Base-by-base conservation (phyloP, 371 early-diverging fungal genomes). In the Catenaria anguillulae region DNA sequence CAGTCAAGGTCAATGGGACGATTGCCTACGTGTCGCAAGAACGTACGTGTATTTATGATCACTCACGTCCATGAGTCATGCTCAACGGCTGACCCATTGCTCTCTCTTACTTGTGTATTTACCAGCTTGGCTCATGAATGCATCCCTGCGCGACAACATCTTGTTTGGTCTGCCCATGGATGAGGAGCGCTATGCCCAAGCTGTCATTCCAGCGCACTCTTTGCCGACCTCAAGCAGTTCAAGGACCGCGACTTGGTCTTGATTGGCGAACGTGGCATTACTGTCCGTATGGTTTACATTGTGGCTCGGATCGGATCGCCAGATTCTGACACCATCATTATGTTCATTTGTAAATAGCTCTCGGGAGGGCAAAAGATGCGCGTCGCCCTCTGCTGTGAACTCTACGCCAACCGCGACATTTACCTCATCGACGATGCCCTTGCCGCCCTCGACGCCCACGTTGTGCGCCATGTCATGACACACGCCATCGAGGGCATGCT, bases 251-350 rank as follows among this genome's bases (percentile, higher is more conserved):
- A 97, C 72, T 69, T 77, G 70, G 90, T 91, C 2, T 93, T 93
- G 71, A 94, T 97, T 71, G 97, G 95, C 48, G 95, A 93, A 69
- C 82, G 86, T 61, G 94, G 95, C 42, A 89, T 92, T 71, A 92
- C n/a, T n/a, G n/a, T n/a, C n/a, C n/a, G n/a, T n/a, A n/a, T n/a
- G n/a, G n/a, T n/a, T n/a, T n/a, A n/a, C n/a, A n/a, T n/a, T n/a
- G n/a, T n/a, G n/a, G n/a, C n/a, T n/a, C n/a, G n/a, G n/a, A n/a
- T n/a, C n/a, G n/a, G n/a, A n/a, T n/a, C n/a, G n/a, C n/a, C n/a
- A n/a, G n/a, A n/a, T n/a, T n/a, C n/a, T n/a, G n/a, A n/a, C n/a
- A n/a, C n/a, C n/a, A n/a, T n/a, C n/a, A n/a, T n/a, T n/a, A n/a
- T n/a, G n/a, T n/a, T n/a, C n/a, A n/a, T n/a, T n/a, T n/a, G n/a